Conservation (phyloP, 306 rosid species). For the Rubus idaeus region DNA sequence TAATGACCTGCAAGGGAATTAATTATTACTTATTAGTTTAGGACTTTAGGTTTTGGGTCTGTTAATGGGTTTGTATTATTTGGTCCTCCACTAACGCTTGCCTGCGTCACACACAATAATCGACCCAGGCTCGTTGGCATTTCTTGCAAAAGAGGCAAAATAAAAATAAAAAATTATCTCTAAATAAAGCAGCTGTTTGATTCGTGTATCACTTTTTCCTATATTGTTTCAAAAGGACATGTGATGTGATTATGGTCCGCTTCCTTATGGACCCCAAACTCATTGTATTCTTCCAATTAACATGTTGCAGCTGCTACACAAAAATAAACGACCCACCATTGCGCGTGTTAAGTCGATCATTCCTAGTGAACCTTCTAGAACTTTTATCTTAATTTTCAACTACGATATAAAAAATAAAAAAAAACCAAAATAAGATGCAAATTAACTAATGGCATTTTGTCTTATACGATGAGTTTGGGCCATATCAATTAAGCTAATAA, state of each 20-base stretch:
- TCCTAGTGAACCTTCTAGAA: neutral
- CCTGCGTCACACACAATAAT: no score
- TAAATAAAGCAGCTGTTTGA: neutral
- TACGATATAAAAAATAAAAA: no score
- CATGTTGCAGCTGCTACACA: neutral
- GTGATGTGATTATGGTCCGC: no score
- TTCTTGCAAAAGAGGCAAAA: neutral
- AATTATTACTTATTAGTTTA: neutral
- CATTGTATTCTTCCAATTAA: neutral
- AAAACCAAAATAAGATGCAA: no score
- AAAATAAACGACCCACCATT: neutral
- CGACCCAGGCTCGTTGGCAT: neutral
- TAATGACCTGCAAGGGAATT: neutral
- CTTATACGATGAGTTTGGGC: no score
- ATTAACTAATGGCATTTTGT: no score
- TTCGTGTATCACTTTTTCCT: neutral
- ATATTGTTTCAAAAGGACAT: neutral
- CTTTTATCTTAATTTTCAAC: neutral
- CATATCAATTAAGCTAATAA: no score
- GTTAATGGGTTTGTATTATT: neutral
- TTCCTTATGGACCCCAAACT: slow-evolving; percentile 11
- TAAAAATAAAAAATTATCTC: neutral
- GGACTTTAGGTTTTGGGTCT: neutral
- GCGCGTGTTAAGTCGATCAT: neutral
- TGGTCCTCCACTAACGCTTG: no score